A percentile compares a stretch with the other conserved stretches of the same genome.
Evolutionary conservation across 129 eudicot genomes (phyloP).

Genomic region (Lactuca sativa): DNA sequence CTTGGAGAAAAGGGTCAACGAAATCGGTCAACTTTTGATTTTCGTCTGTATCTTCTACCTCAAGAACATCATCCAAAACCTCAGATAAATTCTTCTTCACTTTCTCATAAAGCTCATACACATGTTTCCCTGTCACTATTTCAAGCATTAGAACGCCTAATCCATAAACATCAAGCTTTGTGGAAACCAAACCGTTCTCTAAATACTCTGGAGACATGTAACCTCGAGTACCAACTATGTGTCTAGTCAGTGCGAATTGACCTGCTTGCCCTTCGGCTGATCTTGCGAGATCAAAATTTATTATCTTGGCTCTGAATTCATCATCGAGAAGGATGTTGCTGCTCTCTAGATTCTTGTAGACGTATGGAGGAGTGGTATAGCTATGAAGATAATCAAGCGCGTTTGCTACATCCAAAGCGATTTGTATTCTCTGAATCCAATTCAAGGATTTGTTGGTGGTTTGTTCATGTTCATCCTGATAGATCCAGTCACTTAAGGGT

Average conservation of each 20-base stretch:
- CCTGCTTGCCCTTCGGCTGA: conserved; percentile 66
- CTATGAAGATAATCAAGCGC: conserved; percentile 86
- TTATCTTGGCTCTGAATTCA: conserved; percentile 74
- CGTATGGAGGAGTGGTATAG: conserved; percentile 78
- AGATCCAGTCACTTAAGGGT: conserved; percentile 63
- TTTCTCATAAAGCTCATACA: conserved; percentile 46
- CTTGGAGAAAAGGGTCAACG: conserved; percentile 61
- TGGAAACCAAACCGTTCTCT: conserved; percentile 65
- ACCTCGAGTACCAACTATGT: conserved; percentile 82
- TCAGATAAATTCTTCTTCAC: conserved; percentile 47
- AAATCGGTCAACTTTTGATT: conserved; percentile 36
- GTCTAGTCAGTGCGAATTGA: conserved; percentile 64
- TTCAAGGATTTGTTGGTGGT: conserved; percentile 35
- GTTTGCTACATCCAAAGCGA: conserved; percentile 72
- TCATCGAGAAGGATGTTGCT: conserved; percentile 73
- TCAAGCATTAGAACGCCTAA: conserved; percentile 89
- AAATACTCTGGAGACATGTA: conserved; percentile 90
- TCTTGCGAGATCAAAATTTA: conserved; percentile 71
- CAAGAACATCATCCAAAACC: conserved; percentile 42
- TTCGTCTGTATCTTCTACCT: conserved; percentile 34
- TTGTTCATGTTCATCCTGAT: conserved; percentile 4
- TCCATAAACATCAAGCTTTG: conserved; percentile 86
- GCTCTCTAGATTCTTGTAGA: conserved; percentile 76
- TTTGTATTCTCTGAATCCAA: conserved; percentile 71
- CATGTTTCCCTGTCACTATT: conserved; percentile 70